Percentiles rank a stretch among this genome's conserved stretches.
Conservation (phyloP, 306 rosid genomes). For the Echinosophora koreensis region DNA sequence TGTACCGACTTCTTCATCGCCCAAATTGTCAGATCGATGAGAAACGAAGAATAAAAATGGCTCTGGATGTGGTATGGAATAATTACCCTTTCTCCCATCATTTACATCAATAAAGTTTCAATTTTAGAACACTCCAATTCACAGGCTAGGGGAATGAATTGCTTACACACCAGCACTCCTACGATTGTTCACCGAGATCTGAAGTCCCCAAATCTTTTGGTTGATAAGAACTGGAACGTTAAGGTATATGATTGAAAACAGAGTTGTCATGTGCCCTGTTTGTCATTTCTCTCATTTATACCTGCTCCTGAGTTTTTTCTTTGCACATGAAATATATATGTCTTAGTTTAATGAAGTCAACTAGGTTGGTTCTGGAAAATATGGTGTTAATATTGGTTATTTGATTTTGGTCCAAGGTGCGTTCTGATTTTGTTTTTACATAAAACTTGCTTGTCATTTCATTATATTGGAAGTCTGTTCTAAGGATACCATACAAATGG, state of each 20-base stretch:
- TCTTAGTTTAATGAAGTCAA: slow-evolving; percentile 41
- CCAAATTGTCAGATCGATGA: slow-evolving; percentile 90
- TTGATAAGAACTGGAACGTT: slow-evolving; percentile 97
- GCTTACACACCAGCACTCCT: slow-evolving; percentile 91
- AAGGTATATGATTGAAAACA: slow-evolving; percentile 67
- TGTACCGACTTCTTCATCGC: slow-evolving; percentile 88
- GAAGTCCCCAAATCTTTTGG: slow-evolving; percentile 97
- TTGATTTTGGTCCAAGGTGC: slow-evolving; percentile 19
- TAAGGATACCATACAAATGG: neutral
- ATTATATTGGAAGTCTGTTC: neutral
- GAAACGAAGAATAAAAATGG: slow-evolving; percentile 94
- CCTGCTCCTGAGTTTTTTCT: slow-evolving; percentile 22
- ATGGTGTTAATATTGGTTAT: slow-evolving; percentile 6
- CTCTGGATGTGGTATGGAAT: slow-evolving; percentile 92
- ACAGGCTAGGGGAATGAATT: slow-evolving; percentile 99
- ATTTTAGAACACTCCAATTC: slow-evolving; percentile 46
- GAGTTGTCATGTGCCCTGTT: slow-evolving; percentile 30
- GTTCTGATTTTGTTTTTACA: slow-evolving; percentile 23
- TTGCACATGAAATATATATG: slow-evolving; percentile 17
- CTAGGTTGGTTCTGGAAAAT: slow-evolving; percentile 36
- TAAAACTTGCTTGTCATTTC: neutral
- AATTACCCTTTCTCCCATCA: slow-evolving; percentile 14
- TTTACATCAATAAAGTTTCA: slow-evolving; percentile 40
- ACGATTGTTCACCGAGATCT: slow-evolving; percentile 98
- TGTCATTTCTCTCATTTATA: slow-evolving; percentile 36